Conservation (phyloP, 768 basidiomycete genomes). For the Russula brevipes region DNA sequence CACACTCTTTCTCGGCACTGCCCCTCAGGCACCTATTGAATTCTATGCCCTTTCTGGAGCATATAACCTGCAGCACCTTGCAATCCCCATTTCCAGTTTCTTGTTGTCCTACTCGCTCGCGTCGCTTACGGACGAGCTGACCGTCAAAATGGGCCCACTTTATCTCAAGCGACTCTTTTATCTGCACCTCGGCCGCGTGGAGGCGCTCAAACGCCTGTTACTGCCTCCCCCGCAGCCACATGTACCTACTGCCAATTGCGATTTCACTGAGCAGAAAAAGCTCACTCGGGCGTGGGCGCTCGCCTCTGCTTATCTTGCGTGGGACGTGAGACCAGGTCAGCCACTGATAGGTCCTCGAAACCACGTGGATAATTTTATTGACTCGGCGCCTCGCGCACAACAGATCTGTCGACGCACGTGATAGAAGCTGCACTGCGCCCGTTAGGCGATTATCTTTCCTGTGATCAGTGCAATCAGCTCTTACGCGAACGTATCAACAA, state of each 20-base stretch:
- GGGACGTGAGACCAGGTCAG: slow-evolving; percentile 77
- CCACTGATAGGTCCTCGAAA: neutral
- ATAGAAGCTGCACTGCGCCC: slow-evolving; percentile 72
- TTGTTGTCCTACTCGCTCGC: slow-evolving; percentile 67
- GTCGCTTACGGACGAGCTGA: slow-evolving; percentile 64
- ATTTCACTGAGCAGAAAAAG: slow-evolving; percentile 73
- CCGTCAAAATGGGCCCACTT: slow-evolving; percentile 61
- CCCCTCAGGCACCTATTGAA: slow-evolving; percentile 63
- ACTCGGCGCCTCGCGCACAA: neutral
- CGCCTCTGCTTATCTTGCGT: slow-evolving; percentile 75
- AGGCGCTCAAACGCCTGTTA: slow-evolving; percentile 75
- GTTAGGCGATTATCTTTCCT: slow-evolving; percentile 60
- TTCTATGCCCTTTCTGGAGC: slow-evolving; percentile 67
- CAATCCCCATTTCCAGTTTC: slow-evolving; percentile 68
- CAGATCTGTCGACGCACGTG: slow-evolving; percentile 67
- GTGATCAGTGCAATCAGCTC: slow-evolving; percentile 59
- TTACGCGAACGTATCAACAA: slow-evolving; percentile 63
- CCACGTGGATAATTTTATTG: neutral
- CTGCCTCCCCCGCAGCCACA: slow-evolving; percentile 72
- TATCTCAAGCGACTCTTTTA: slow-evolving; percentile 82
- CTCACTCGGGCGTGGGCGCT: slow-evolving; percentile 77
- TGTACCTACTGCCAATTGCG: slow-evolving; percentile 61
- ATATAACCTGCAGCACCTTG: slow-evolving; percentile 65
- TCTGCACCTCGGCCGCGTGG: slow-evolving; percentile 75
- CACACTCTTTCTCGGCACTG: slow-evolving; percentile 56